Conservation (phyloP, 768 basidiomycete genomes). For the Boletellus ananas region DNA sequence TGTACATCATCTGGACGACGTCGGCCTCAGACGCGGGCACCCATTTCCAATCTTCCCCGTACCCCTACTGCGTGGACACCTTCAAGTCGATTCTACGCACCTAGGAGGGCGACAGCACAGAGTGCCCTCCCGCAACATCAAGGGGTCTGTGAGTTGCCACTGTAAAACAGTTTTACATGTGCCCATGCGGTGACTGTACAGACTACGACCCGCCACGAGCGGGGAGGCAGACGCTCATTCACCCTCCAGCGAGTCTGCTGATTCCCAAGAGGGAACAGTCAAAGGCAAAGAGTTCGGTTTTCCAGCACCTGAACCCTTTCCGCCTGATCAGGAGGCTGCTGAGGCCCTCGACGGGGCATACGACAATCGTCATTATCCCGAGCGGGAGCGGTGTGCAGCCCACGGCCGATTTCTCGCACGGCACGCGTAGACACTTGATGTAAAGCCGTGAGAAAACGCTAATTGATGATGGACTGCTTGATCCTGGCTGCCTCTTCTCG, state of each 20-base stretch:
- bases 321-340: neutral
- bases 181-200: slow-evolving; percentile 1
- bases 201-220: slow-evolving; percentile 3
- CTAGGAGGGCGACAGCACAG: neutral
- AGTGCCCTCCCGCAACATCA: neutral
- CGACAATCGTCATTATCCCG: neutral
- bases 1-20: neutral
- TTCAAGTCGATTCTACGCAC: neutral
- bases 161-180: neutral
- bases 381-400: slow-evolving; percentile 7
- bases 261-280: neutral
- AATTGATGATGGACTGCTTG: neutral
- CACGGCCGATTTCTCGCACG: slow-evolving; percentile 9
- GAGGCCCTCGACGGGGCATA: neutral
- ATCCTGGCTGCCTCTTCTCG: neutral
- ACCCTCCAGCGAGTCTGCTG: slow-evolving; percentile 3
- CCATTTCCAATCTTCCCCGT: neutral
- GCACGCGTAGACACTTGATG: slow-evolving; percentile 6
- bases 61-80: neutral
- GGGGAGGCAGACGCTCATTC: neutral
- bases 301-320: slow-evolving; percentile 14
- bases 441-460: slow-evolving; percentile 16
- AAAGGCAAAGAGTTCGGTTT: slow-evolving; percentile 2
- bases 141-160: slow-evolving; percentile 3
- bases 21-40: neutral